Evolutionary conservation across 306 rosid species (phyloP).

Genomic region (Benincasa hispida): DNA sequence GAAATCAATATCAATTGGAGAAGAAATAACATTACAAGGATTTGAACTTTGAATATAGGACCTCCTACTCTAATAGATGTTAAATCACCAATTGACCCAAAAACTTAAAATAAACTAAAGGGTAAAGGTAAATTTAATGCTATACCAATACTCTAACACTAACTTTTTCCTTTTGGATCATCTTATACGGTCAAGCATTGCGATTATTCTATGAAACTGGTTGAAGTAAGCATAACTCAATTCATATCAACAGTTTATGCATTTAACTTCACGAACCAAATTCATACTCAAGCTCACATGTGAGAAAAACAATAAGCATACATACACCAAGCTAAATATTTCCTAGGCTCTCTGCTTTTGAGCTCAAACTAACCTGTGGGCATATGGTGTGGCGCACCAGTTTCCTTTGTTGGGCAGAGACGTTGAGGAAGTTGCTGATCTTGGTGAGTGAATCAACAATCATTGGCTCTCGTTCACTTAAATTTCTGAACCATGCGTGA

Average conservation of each 20-base stretch:
- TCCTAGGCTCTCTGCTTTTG: neutral
- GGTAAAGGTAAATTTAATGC: too few relatives aligned
- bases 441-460: constrained; percentile 47
- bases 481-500: constrained; percentile 33
- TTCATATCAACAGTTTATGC: neutral
- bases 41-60: too few relatives aligned
- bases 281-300: neutral
- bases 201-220: neutral
- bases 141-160: too few relatives aligned
- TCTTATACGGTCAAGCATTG: neutral
- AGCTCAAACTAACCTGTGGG: constrained; percentile 21
- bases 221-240: neutral
- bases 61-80: too few relatives aligned
- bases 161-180: neutral
- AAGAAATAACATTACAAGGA: too few relatives aligned
- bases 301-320: neutral
- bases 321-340: neutral
- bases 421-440: constrained; percentile 45
- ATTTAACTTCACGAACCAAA: neutral
- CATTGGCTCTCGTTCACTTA: constrained; percentile 52
- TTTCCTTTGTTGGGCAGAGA: constrained; percentile 80
- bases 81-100: too few relatives aligned
- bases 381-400: constrained; percentile 37
- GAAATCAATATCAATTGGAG: too few relatives aligned
- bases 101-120: too few relatives aligned